Conservation (phyloP, 129 eudicot genomes). For the Tagetes erecta region DNA sequence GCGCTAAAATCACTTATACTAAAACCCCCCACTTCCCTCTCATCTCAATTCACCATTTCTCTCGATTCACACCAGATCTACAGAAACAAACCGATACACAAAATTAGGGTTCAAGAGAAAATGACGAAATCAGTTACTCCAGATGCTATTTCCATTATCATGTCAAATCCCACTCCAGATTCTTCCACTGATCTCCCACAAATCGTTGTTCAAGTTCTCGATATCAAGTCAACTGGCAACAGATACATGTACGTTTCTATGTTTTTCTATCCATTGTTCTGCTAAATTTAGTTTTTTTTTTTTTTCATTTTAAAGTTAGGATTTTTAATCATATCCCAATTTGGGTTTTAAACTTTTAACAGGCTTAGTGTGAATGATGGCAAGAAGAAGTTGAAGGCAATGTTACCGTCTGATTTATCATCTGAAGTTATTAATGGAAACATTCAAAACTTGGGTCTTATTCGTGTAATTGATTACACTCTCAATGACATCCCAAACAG, state of each 20-base stretch:
- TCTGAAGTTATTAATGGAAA: slow-evolving; percentile 69
- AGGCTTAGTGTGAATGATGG: slow-evolving; percentile 93
- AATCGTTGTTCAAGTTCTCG: slow-evolving; percentile 76
- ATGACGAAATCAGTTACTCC: slow-evolving; percentile 64
- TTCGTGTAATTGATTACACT: slow-evolving; percentile 71
- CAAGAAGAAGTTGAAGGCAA: slow-evolving; percentile 71
- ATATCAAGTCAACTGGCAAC: slow-evolving; percentile 72
- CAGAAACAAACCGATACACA: neutral
- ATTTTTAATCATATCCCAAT: neutral
- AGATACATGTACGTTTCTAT: slow-evolving; percentile 47
- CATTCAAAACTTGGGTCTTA: slow-evolving; percentile 82
- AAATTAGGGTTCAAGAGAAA: slow-evolving; percentile 25
- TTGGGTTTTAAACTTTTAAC: slow-evolving; percentile 22
- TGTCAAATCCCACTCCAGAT: slow-evolving; percentile 76
- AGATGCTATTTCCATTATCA: slow-evolving; percentile 60
- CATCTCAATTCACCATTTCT: slow-evolving; percentile 10
- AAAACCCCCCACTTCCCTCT: slow-evolving; percentile 28
- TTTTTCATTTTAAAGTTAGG: too few species aligned
- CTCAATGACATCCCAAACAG: slow-evolving; percentile 87
- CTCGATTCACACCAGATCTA: slow-evolving; percentile 17
- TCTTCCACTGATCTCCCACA: slow-evolving; percentile 58
- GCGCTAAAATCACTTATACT: slow-evolving; percentile 36
- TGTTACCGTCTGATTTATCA: slow-evolving; percentile 63
- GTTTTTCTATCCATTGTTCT: neutral
- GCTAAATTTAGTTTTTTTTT: too few species aligned